These are phyloP conservation scores for Podaxis sp. DNA, from an alignment of 768 basidiomycete species.

Conservation along the genomic window DNA sequence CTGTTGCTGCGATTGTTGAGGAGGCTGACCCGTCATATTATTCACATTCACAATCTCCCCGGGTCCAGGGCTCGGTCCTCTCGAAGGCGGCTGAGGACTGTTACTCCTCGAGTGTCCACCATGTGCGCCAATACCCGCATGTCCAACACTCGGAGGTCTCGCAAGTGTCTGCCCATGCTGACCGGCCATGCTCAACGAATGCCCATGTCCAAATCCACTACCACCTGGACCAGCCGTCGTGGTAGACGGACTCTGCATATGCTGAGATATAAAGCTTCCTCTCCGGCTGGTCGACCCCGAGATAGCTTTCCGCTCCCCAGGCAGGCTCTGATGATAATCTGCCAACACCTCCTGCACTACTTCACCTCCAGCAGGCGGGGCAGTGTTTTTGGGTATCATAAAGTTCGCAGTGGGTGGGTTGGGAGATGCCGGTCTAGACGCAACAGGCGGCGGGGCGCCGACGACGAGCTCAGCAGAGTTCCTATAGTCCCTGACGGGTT, in stretches of 20 bases:
- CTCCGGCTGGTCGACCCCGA: slow-evolving; percentile 54
- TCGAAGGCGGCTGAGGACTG: slow-evolving; percentile 56
- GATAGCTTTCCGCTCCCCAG: slow-evolving; percentile 73
- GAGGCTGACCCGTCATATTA: not conserved
- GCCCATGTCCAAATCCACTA: not conserved
- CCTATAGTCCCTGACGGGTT: slow-evolving; percentile 59
- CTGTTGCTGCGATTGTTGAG: not conserved
- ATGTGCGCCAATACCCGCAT: slow-evolving; percentile 82
- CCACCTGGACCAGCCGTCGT: not conserved
- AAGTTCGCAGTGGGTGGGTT: slow-evolving; percentile 72
- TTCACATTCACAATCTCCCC: slow-evolving; percentile 22
- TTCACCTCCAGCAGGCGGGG: slow-evolving; percentile 44
- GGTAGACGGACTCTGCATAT: slow-evolving; percentile 21
- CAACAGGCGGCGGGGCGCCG: slow-evolving; percentile 59
- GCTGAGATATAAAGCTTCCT: slow-evolving; percentile 33
- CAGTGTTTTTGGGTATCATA: slow-evolving; percentile 62
- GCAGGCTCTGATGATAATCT: slow-evolving; percentile 82
- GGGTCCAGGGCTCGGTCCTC: slow-evolving; percentile 55
- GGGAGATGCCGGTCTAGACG: slow-evolving; percentile 75
- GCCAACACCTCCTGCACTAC: slow-evolving; percentile 71
- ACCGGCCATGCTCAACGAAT: slow-evolving; percentile 27
- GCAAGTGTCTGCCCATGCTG: slow-evolving; percentile 42
- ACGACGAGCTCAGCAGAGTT: slow-evolving; percentile 77
- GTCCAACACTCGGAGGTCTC: slow-evolving; percentile 64
- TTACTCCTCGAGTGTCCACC: slow-evolving; percentile 50